phyloP scores from a whole-genome alignment of 2,329 filamentous ascomycete species.

The Hymenoscyphus fructigenus region DNA sequence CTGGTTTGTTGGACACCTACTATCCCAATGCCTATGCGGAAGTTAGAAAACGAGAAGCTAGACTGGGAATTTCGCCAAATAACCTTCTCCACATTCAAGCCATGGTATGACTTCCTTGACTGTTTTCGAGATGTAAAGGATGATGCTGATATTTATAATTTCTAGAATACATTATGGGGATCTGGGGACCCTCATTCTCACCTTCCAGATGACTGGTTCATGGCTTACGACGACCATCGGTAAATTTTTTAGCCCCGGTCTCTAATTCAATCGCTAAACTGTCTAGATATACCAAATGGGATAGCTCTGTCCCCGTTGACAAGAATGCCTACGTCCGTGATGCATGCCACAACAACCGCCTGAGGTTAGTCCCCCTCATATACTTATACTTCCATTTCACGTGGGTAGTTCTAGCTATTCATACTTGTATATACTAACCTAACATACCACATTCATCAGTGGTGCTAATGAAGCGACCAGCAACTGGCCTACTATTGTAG shows the following conservation, averaged over 20 bases:
- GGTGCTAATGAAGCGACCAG: neutral
- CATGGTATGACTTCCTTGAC: constrained; percentile 36
- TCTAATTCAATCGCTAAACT: neutral
- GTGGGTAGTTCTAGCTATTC: constrained; percentile 17
- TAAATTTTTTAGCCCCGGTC: neutral
- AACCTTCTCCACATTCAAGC: constrained; percentile 53
- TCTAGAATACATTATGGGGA: constrained; percentile 49
- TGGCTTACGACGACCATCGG: constrained; percentile 51
- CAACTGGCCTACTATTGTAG: constrained; percentile 48
- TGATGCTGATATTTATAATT: neutral
- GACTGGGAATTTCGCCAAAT: constrained; percentile 42
- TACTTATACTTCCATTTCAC: constrained; percentile 4
- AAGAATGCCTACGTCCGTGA: constrained; percentile 51
- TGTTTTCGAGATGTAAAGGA: neutral
- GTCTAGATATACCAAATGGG: constrained; percentile 54
- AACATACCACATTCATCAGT: neutral
- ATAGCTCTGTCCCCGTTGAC: constrained; percentile 42
- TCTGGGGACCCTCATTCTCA: constrained; percentile 44
- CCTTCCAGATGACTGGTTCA: constrained; percentile 38
- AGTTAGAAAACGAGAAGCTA: constrained; percentile 45
- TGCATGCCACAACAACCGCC: constrained; percentile 50
- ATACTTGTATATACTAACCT: constrained; percentile 21
- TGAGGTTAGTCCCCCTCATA: constrained; percentile 22
- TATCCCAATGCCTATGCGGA: constrained; percentile 48
- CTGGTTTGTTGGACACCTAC: constrained; percentile 43